phyloP scores from a whole-genome alignment of 2,329 filamentous ascomycete species.

The Gnomoniopsis sp. region DNA sequence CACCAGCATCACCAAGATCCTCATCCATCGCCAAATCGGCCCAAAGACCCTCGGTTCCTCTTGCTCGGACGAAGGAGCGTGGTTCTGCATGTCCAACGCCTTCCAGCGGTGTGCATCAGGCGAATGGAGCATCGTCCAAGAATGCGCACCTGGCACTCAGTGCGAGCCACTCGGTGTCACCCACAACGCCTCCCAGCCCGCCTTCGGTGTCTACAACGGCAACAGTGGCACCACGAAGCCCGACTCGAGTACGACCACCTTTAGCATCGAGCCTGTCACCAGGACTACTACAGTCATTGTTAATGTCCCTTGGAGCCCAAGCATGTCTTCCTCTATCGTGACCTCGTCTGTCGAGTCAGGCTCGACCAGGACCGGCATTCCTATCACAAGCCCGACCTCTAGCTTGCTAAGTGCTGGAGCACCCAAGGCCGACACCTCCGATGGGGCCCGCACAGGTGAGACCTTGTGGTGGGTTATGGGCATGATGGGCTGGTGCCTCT shows the following conservation, averaged over 20 bases:
- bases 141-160: conserved; percentile 41
- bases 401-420: too few relatives aligned
- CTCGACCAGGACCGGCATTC: too few relatives aligned
- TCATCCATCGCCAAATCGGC: neutral
- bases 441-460: too few relatives aligned
- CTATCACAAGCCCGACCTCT: too few relatives aligned
- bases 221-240: neutral
- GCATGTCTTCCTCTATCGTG: neutral
- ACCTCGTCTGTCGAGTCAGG: neutral
- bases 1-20: neutral
- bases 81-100: conserved; percentile 48
- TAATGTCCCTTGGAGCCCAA: neutral
- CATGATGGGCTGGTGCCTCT: too few relatives aligned
- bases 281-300: neutral
- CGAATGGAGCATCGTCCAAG: conserved; percentile 42
- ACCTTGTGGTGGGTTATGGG: too few relatives aligned
- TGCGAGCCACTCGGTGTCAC: conserved; percentile 41
- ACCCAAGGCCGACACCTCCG: too few relatives aligned
- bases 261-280: neutral
- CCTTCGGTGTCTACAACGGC: neutral
- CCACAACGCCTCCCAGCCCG: conserved; percentile 30
- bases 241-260: neutral
- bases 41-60: conserved; percentile 33
- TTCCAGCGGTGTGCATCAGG: conserved; percentile 51
- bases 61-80: conserved; percentile 47